phyloP scores from a whole-genome alignment of 192 early-diverging fungal genomes.

The Rhizophagus sp. region DNA sequence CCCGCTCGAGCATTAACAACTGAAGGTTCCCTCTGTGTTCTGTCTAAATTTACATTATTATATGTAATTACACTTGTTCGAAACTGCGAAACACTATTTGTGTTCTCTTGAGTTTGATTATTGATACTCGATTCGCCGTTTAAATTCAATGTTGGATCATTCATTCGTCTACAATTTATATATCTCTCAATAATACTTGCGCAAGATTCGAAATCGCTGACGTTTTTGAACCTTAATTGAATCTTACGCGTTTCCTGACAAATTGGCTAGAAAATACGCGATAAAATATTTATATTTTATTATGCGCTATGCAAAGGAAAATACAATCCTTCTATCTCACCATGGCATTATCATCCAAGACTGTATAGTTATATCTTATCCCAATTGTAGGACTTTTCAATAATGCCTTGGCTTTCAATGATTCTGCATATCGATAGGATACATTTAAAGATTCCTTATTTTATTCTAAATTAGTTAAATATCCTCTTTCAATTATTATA shows the following conservation, averaged over 20 bases:
- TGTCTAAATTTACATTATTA: not conserved
- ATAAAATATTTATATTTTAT: not conserved
- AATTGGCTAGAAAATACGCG: not conserved
- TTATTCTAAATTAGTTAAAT: not conserved
- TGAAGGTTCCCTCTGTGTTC: not conserved
- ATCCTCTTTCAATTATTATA: not conserved
- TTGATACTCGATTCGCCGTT: not conserved
- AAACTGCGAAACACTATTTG: not conserved
- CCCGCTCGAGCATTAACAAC: not conserved
- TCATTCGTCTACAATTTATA: not conserved
- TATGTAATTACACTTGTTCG: not conserved
- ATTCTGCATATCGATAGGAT: not conserved
- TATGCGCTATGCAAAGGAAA: not conserved
- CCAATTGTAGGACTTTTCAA: conserved; percentile 3
- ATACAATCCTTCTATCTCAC: not conserved
- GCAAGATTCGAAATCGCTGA: not conserved
- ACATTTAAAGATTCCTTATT: conserved; percentile 11
- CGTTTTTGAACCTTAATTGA: not conserved
- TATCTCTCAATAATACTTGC: not conserved
- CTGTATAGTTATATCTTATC: conserved; percentile 7
- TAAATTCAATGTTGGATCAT: not conserved
- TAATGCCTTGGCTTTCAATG: conserved; percentile 2
- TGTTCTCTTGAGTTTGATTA: not conserved
- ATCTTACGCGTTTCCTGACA: not conserved
- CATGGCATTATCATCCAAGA: not conserved